Base-by-base conservation (phyloP, 2,329 filamentous ascomycete species). In the Fusarium irregulare region DNA sequence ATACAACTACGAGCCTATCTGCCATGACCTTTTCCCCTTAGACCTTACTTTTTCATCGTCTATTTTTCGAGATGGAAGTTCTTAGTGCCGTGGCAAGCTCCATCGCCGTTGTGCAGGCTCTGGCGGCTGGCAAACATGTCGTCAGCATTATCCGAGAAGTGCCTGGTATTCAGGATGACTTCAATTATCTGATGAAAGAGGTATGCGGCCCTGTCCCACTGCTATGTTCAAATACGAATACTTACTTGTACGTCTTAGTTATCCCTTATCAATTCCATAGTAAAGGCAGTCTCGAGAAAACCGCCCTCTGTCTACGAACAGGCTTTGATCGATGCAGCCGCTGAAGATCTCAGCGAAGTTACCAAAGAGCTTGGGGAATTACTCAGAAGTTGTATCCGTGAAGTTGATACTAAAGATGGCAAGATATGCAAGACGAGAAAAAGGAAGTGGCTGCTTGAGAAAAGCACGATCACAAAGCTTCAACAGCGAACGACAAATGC, bases 71-170 rank as follows among this genome's bases (percentile, higher is more conserved):
- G 4, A 68, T 68, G 66, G 66, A 70, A n/a, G 57, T 70, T 6
- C 40, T 70, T 2, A 62, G 66, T 25, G 55, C 62, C 0, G 42
- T 70, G 4, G 66, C 54, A 16, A 70, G 67, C 45, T 59, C 54
- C 16, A 70, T 70, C 13, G 62, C 67, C 1, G 23, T 70, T 2
- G 23, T 60, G 2, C 67, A 70, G 44, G 54, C 47, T 13, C 21
- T 67, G 23, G 45, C 41, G 12, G 67, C 56, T 18, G 67, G 63
- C 6, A 61, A 56, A 3, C 46, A 66, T 28, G 51, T 51, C 13
- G 25, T 67, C 3, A 47, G 41, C 23, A 16, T 70, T 14, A 40
- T 64, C 10, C 54, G 56, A 4, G 48, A 63, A 13, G 27, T 70
- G 4, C 66, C 66, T 1, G 54, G 44, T 6, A 66, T 70, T 12